Base-by-base conservation (phyloP, 257 asterid species). In the Eucommia ulmoides region DNA sequence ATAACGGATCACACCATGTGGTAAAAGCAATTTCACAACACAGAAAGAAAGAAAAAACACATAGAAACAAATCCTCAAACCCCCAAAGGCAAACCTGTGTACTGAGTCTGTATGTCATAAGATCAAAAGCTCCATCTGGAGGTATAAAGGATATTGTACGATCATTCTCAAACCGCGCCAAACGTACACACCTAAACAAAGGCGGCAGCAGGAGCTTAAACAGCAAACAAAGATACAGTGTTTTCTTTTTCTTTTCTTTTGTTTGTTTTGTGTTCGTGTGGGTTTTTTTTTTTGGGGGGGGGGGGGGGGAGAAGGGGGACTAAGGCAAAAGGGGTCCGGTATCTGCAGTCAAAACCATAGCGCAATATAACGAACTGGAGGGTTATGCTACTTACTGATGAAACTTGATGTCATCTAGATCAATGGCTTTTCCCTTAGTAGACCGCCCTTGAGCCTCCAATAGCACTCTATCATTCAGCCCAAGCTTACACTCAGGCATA, bases 401-500 rank as follows among this genome's bases (percentile, higher is more conserved):
- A 71, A 92, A 92, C 73, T 92, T 92, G 70, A 92, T 92, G 74
- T 92, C 99, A 45, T 92, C 99, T 19, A 92, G 77, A 72, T 92
- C 99, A 64, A 92, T 92, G 70, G 99, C 81, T 67, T 92, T 92
- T 61, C 99, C 99, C 78, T 92, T 92, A 38, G 88, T 75, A 52
- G 83, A 53, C 59, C 95, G 77, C 8, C 99, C 99, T 75, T 92
- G 99, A 8, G 97, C 97, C 62, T 92, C 99, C 55, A 92, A 81
- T 74, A 92, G 66, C 54, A 92, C 83, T 78, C 93, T 79, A 69
- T 92, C 99, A 70, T 92, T 92, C 54, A 92, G 81, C 65, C 99
- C 99, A 68, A 92, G 95, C 83, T 92, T 92, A 69, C 99, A 92
- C 77, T 87, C 99, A 20, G 99, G 99, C 99, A 92, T 92, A 53